Base-by-base conservation (phyloP, 2,329 filamentous ascomycete species). In the Paraconiothyrium sp. region DNA sequence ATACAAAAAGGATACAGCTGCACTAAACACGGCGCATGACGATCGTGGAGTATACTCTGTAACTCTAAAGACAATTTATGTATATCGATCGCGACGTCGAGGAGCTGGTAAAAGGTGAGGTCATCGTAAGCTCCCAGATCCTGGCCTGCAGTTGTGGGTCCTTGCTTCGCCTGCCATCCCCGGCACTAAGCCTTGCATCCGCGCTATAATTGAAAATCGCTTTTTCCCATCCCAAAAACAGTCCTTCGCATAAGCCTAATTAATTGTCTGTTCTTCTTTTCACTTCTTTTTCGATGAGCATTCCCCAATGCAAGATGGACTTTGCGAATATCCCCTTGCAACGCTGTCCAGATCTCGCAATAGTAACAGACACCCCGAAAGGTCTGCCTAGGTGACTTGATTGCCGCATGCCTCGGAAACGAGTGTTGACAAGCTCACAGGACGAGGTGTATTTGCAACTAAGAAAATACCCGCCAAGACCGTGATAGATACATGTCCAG, bases 391-490 rank as follows among this genome's bases (percentile, higher is more conserved):
- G 37, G 43, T 55, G 7, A 61, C 30, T 49, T 20, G 44, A 39
- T 2, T n/a, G 14, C 8, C 20, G 2, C 13, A 32, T 44, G 10
- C 16, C 27, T 32, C 27, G 22, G 35, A 37, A 24, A 30, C 14
- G 35, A 37, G 32, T 58, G 30, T 52, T 54, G 56, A 60, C 34
- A 4, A 34, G 41, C 39, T 13, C 41, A 16, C 64, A 87, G 85
- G 85, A 56, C 79, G 85, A 60, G 85, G 84, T 34, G 79, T 87
- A 43, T 86, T 86, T 72, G 82, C 85, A 9, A 75, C 77, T 27
- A 67, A 67, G 58, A 68, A 74, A 39, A 86, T 87, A 54, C 77
- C 82, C 16, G 78, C 80, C 1, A 77, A 80, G 13, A 85, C 83
- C 0, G 71, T 84, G 5, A 74, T 87, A 60, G 85, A 87, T 65